Evolutionary conservation across 1,284 basidiomycete genomes (phyloP).

Genomic region (Pascua sp.): DNA sequence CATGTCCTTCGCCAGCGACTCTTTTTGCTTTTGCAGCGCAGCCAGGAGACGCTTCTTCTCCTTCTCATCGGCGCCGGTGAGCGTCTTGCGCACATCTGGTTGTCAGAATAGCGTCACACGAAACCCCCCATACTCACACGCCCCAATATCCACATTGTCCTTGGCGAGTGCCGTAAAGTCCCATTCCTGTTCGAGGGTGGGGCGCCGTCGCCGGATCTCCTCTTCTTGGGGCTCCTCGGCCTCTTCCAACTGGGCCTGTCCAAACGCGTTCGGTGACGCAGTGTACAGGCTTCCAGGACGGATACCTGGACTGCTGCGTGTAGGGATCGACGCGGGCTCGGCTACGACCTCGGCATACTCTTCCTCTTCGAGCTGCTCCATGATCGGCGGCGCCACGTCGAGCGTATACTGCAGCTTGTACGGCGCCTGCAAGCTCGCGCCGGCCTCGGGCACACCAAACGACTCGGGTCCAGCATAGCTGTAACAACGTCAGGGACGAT

Average conservation of each 20-base stretch:
- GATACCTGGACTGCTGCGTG: too few species aligned
- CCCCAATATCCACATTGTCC: slow-evolving; percentile 74
- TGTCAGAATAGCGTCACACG: background rate
- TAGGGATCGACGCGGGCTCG: background rate
- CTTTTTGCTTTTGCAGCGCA: slow-evolving; percentile 40
- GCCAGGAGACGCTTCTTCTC: slow-evolving; percentile 47
- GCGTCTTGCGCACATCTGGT: slow-evolving; percentile 21
- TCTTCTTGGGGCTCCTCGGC: slow-evolving; percentile 16
- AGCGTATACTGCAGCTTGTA: slow-evolving; percentile 37
- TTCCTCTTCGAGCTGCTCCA: slow-evolving; percentile 11
- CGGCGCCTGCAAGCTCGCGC: slow-evolving; percentile 22
- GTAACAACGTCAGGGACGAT: slow-evolving; percentile 37
- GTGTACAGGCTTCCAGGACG: too few species aligned
- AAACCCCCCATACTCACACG: slow-evolving; percentile 57
- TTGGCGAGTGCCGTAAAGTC: slow-evolving; percentile 66
- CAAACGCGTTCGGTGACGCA: background rate
- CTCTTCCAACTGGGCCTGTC: background rate
- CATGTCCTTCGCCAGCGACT: slow-evolving; percentile 41
- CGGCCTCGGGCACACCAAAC: background rate
- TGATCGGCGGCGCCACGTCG: slow-evolving; percentile 16
- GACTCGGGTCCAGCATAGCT: slow-evolving; percentile 45
- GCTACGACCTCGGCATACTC: slow-evolving; percentile 10
- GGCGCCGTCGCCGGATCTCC: slow-evolving; percentile 29
- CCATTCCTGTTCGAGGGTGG: slow-evolving; percentile 44
- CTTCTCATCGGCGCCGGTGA: slow-evolving; percentile 47